Percentiles rank a stretch among this genome's conserved stretches.
These are phyloP conservation scores for Ascocoryne sarcoides DNA, from an alignment of 2,329 filamentous ascomycete genomes.

Conservation along the genomic window DNA sequence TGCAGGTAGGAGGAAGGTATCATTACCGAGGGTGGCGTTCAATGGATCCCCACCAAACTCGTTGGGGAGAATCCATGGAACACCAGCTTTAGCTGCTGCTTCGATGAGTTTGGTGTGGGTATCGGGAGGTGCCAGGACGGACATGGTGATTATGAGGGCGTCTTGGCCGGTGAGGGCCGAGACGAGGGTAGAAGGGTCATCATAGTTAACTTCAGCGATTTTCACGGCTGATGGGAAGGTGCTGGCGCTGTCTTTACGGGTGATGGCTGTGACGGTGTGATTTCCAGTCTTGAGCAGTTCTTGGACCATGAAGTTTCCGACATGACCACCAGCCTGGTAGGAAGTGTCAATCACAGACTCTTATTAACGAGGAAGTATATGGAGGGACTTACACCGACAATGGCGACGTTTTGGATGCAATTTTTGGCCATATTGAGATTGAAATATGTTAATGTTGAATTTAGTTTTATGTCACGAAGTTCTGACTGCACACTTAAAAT, in stretches of 20 bases:
- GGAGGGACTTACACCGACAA: conserved; percentile 37
- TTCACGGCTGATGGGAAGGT: conserved; percentile 33
- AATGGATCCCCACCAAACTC: conserved; percentile 30
- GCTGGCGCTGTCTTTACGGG: conserved; percentile 35
- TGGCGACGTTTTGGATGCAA: conserved; percentile 35
- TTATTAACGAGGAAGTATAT: background rate
- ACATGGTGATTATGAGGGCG: conserved; percentile 48
- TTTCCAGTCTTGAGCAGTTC: conserved; percentile 29
- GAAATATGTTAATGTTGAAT: background rate
- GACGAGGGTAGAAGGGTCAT: conserved; percentile 36
- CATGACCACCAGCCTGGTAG: conserved; percentile 34
- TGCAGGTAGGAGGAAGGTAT: conserved; percentile 15
- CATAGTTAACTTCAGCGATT: conserved; percentile 36
- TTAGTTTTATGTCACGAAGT: background rate
- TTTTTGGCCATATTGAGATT: conserved; percentile 23
- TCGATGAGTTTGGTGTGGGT: conserved; percentile 41
- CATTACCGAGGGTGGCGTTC: conserved; percentile 19
- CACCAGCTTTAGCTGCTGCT: conserved; percentile 45
- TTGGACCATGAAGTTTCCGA: conserved; percentile 33
- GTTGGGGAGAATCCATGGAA: conserved; percentile 49
- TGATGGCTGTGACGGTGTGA: conserved; percentile 42
- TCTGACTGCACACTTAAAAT: too few relatives aligned
- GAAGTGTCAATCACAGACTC: conserved; percentile 1
- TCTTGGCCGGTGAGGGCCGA: conserved; percentile 45
- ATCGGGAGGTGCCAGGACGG: conserved; percentile 34